Base-by-base conservation (phyloP, 2,329 filamentous ascomycete genomes). In the Fusarium agapanthi region DNA sequence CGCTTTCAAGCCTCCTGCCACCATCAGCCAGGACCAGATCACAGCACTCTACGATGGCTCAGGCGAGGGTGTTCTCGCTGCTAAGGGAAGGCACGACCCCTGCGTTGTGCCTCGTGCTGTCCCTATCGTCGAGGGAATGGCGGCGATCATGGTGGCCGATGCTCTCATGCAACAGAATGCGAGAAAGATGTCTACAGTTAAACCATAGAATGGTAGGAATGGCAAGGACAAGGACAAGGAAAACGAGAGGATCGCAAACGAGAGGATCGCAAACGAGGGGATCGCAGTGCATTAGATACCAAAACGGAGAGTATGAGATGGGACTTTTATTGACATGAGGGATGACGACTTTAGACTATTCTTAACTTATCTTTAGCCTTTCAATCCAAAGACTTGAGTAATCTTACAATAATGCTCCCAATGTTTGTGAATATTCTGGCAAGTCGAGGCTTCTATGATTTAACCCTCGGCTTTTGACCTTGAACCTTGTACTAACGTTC, bases 21-120 rank as follows among this genome's bases (percentile, higher is more conserved):
- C 96, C 7, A 98, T 98, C 79, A 92, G 93, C 50, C 92, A 95
- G 83, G 92, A 93, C 47, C 95, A 98, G 85, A 88, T 87, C 20
- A 98, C 96, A 1, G 91, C 91, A 14, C 92, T 89, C 15, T 98
- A 97, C 82, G 91, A 92, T 67, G 92, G 92, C 50, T 84, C 87
- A 15, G 79, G 80, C 18, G 90, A 93, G 73, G 96, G 96, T 56
- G 84, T 93, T 7, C 86, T 98, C 38, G 93, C 95, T 71, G 95
- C 95, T 56, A 98, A 98, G 88, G 96, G 96, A 28, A 88, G 96
- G 66, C 95, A 98, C 81, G 95, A 98, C 80, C 95, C 96, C 7
- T 97, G 94, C 78, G 95, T 98, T 26, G 94, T 97, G 50, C 94
- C 94, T 9, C 88, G 95, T 35, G 95, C 95, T 7, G 91, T 98